Base-by-base conservation (phyloP, 2,329 filamentous ascomycete species). In the Periconia macrospinosa region DNA sequence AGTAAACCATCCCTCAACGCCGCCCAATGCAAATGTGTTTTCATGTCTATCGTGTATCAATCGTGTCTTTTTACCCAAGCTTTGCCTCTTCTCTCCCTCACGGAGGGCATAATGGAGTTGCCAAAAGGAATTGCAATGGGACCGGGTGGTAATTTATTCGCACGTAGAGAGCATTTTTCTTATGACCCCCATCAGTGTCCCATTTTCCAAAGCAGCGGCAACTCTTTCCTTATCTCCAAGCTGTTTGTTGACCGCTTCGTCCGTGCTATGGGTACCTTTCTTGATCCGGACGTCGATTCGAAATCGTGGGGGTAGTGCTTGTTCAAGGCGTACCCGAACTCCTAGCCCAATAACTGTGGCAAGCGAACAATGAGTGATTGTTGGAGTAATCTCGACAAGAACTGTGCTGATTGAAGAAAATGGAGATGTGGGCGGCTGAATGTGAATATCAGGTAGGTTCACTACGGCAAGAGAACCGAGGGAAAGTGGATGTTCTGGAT, bases 241-340 rank as follows among this genome's bases (percentile, higher is more conserved):
- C 76, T 99, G 94, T 80, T 97, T 97, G 78, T 96, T 97, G 49
- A 97, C 92, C 72, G 96, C 92, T 58, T 96, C 92, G 44, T 91
- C 93, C 56, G 95, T 95, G 60, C 86, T 91, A 73, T 97, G 94
- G n/a, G 92, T 94, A 57, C 92, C 93, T 75, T 96, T 89, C 75
- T 97, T 97, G 75, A 97, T 96, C 65, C 88, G 85, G 44, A 97
- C 91, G 73, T 97, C 92, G 47, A 97, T 84, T 37, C 94, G 86
- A 74, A 94, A 99, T 67, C 93, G 90, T 33, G 94, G 90, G 2
- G 94, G 94, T 53, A 99, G 81, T 11, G 90, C 89, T 73, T 96
- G 89, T 77, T 97, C 92, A 20, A 99, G 82, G 20, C 94, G 86
- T 41, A 97, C 92, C 43, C 94, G 86, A 19, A 99, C 91, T 14